Percentiles rank a stretch among this genome's conserved stretches.
These are phyloP conservation scores for Albatrellus ellisii DNA, from an alignment of 768 basidiomycete genomes.

Conservation along the genomic window DNA sequence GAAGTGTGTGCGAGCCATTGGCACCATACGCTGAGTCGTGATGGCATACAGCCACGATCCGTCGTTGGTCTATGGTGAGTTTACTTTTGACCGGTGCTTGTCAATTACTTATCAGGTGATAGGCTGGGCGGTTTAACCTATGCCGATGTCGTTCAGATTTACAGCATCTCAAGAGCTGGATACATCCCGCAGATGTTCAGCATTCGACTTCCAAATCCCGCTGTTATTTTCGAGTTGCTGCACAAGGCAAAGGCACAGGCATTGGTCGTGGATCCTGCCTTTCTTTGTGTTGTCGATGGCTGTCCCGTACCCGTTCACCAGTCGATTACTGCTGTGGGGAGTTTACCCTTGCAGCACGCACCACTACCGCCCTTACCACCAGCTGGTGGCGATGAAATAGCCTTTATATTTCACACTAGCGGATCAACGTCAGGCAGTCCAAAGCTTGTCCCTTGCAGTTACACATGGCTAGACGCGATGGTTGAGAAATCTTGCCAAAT, in stretches of 20 bases:
- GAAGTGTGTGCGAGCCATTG: slow-evolving; percentile 55
- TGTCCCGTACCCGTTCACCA: slow-evolving; percentile 39
- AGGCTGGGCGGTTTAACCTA: slow-evolving; percentile 71
- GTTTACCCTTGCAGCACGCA: slow-evolving; percentile 24
- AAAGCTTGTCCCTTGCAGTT: slow-evolving; percentile 62
- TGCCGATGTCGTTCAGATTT: slow-evolving; percentile 58
- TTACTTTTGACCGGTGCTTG: neutral
- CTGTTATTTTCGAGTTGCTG: slow-evolving; percentile 58
- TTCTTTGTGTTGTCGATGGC: slow-evolving; percentile 26
- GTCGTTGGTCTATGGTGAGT: slow-evolving; percentile 64
- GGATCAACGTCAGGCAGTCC: slow-evolving; percentile 79
- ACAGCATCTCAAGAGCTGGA: slow-evolving; percentile 62
- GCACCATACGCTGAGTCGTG: slow-evolving; percentile 32
- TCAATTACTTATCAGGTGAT: neutral
- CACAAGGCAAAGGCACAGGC: slow-evolving; percentile 47
- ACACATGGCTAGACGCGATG: slow-evolving; percentile 50
- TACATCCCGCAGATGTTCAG: slow-evolving; percentile 72
- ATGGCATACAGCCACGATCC: slow-evolving; percentile 37
- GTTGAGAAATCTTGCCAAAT: slow-evolving; percentile 46
- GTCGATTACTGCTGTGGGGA: slow-evolving; percentile 27
- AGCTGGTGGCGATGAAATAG: slow-evolving; percentile 27
- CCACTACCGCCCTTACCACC: slow-evolving; percentile 30
- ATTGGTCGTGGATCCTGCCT: slow-evolving; percentile 50
- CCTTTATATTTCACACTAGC: slow-evolving; percentile 69
- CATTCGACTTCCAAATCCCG: slow-evolving; percentile 60